A percentile compares a stretch with the other conserved stretches of the same genome.
phyloP scores from a whole-genome alignment of 176 grass and related monocot genomes.

The Metroxylon sagu region DNA sequence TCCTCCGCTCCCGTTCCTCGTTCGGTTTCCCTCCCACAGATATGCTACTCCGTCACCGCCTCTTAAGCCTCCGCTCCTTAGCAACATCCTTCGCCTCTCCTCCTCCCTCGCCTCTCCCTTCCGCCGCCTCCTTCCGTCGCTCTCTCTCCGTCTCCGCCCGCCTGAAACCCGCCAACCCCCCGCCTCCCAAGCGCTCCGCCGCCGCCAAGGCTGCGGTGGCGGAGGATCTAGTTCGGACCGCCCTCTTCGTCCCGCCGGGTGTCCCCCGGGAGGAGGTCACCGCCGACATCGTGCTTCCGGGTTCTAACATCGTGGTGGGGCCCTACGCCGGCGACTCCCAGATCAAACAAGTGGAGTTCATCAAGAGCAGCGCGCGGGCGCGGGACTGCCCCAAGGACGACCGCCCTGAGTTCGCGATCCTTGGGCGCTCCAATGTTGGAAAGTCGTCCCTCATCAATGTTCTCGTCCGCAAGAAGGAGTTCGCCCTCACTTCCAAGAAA shows the following conservation, averaged over 20 bases:
- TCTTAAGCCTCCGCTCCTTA: neutral
- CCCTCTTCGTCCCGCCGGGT: conserved; percentile 77
- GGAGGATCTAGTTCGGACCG: conserved; percentile 18
- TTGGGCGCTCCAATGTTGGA: conserved; percentile 82
- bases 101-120: conserved; percentile 22
- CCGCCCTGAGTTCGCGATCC: conserved; percentile 78
- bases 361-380: conserved; percentile 59
- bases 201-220: neutral
- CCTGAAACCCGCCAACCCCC: conserved; percentile 17
- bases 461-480: conserved; percentile 77
- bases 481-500: conserved; percentile 87
- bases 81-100: conserved; percentile 12
- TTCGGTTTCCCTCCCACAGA: neutral
- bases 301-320: conserved; percentile 82
- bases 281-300: conserved; percentile 66
- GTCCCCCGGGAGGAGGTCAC: conserved; percentile 33
- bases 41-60: conserved; percentile 33
- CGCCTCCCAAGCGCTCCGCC: conserved; percentile 2
- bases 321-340: conserved; percentile 70
- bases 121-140: conserved; percentile 4
- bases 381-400: conserved; percentile 73
- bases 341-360: conserved; percentile 66
- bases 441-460: conserved; percentile 92
- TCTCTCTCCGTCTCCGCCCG: conserved; percentile 5
- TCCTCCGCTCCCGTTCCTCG: too few species aligned